Evolutionary conservation across 371 early-diverging fungal genomes (phyloP).

Genomic region (Mucor indicus): DNA sequence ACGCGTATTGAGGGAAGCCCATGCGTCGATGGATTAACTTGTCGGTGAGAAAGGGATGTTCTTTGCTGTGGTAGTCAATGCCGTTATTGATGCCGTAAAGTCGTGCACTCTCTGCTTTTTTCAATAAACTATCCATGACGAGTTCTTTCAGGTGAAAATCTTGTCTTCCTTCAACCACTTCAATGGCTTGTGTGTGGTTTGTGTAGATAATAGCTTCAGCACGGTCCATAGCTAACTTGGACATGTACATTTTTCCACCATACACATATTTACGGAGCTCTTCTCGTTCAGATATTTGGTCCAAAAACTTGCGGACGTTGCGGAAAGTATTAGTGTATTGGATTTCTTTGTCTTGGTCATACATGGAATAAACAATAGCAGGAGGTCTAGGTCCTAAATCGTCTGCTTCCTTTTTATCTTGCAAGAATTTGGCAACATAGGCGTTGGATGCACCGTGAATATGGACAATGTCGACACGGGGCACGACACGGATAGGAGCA

Average conservation of each 20-base stretch:
- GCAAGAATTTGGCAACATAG: slow-evolving; percentile 51
- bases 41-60: slow-evolving; percentile 54
- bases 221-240: slow-evolving; percentile 55
- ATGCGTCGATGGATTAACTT: slow-evolving; percentile 35
- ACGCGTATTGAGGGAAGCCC: slow-evolving; percentile 46
- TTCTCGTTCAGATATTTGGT: slow-evolving; percentile 5
- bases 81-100: slow-evolving; percentile 64
- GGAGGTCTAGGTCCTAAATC: slow-evolving; percentile 49
- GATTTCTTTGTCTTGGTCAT: slow-evolving; percentile 63
- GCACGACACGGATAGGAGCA: slow-evolving; percentile 31
- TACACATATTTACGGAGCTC: slow-evolving; percentile 39
- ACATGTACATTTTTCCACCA: slow-evolving; percentile 59
- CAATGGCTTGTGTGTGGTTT: slow-evolving; percentile 52
- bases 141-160: slow-evolving; percentile 64
- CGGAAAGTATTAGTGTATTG: slow-evolving; percentile 51
- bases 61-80: slow-evolving; percentile 47
- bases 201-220: slow-evolving; percentile 59
- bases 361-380: slow-evolving; percentile 61
- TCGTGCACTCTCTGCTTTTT: slow-evolving; percentile 45
- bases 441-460: slow-evolving; percentile 66
- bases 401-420: slow-evolving; percentile 30
- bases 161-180: slow-evolving; percentile 56
- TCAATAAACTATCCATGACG: slow-evolving; percentile 54
- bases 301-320: slow-evolving; percentile 56
- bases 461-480: slow-evolving; percentile 58